Evolutionary conservation across 805 yeast species (phyloP), one percentile per base, ranked within the genome.

Genomic region (Cyberlindnera americana): DNA sequence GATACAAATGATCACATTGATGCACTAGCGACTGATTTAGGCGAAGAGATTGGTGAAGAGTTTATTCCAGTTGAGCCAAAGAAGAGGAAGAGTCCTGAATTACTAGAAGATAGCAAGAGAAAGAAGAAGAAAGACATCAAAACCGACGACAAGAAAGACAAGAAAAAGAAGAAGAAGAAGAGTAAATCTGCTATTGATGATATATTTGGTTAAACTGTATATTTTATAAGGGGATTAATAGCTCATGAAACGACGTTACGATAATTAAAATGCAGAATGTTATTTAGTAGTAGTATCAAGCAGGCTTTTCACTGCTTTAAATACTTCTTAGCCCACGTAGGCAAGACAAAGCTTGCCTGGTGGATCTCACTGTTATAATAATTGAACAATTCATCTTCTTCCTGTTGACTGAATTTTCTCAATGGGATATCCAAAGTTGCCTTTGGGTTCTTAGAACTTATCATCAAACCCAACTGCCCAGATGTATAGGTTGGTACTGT

Each of bases 401-500:
- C 59, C 19, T 65, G 72, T 3, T 61, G 47, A 6, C 72, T 49
- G 38, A 72, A 55, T 19, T 48, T 53, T 50, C 90, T 74, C 21
- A 61, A 43, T 8, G 95, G 91, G 24, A 44, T 60, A 17, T 62
- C 62, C 40, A 85, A 65, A 47, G 70, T 60, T 17, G 69, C 64
- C 1, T 56, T 29, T 1, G 64, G 49, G 53, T 81, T 75, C 55
- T 80, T 81, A 29, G 82, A 71, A 45, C 91, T 84, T 17, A 85
- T 75, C 59, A 87, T 70, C 40, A 87, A 67, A 1, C 95, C 95
- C 47, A 87, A 71, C 62, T 86, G 95, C 13, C 96, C 96, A 7
- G 91, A 81, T 3, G 96, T 86, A 62, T 87, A 87, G 12, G 87
- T 77, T 28, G 96, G 96, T 61, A 87, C 87, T 52, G 86, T 82